Base-by-base conservation (phyloP, 2,329 filamentous ascomycete species). In the Coniella vitis region DNA sequence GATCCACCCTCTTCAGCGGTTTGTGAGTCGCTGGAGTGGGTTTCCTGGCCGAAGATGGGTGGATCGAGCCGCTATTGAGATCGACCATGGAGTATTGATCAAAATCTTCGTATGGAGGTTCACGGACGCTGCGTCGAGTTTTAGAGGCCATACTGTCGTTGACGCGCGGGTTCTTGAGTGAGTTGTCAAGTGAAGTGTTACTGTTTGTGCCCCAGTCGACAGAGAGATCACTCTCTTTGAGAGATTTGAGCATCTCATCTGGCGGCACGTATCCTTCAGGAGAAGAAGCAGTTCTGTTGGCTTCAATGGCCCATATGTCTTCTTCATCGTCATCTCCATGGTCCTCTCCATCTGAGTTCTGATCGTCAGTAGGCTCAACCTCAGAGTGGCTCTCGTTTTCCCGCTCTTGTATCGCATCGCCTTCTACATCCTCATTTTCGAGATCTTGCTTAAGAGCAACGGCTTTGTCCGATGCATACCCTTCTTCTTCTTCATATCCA, bases 271-370 rank as follows among this genome's bases (percentile, higher is more conserved):
- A 32, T 45, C 48, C 49, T 31, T 56, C 59, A 5, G 54, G 47
- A 8, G 62, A 56, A 4, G 54, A 60, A 9, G 73, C 70, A 1
- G 68, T 68, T 7, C 77, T 70, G 46, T 72, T 68, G 10, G 77
- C 78, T 58, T 81, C 78, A 20, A 79, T 58, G 29, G 75, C 77
- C 77, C 78, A 82, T 10, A 82, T 69, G 54, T 81, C 73, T 3
- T 71, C 69, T n/a, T 73, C 71, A 10, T 29, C 25, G 25, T 29
- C 25, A 10, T 29, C 25, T 10, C 10, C 25, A 54, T 81, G 71
- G 3, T 64, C 66, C 9, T 72, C 72, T 3, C 70, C 69, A 13
- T 73, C 71, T 7, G 56, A 52, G 2, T 55, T 50, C 2, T 53
- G 55, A 13, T 53, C 51, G n/a, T 57, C 54, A 20, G 29, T 46